Percentiles rank a stretch among this genome's conserved stretches.
Evolutionary conservation across 2,329 filamentous ascomycete species (phyloP).

Genomic region (Arthrobotrys conoides): DNA sequence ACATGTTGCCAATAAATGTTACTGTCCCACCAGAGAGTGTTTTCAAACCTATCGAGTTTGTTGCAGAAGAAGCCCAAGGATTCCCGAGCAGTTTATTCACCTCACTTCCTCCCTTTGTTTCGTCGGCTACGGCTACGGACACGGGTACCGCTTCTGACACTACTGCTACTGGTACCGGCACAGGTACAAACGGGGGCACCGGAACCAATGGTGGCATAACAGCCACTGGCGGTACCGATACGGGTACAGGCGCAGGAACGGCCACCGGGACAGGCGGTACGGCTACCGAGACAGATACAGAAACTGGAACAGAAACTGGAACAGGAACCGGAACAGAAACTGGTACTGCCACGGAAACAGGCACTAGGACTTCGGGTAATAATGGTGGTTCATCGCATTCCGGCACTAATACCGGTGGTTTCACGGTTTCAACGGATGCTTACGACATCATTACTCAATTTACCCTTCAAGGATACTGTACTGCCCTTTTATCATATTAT

Average conservation of each 20-base stretch:
- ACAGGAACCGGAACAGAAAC: neutral
- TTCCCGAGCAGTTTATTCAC: slow-evolving; percentile 10
- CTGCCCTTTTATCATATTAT: slow-evolving; percentile 9
- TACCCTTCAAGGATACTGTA: slow-evolving; percentile 17
- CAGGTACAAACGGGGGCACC: neutral
- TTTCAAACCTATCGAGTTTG: neutral
- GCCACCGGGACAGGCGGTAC: neutral
- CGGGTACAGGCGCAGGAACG: neutral
- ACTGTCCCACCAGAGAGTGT: neutral
- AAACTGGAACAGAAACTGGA: neutral
- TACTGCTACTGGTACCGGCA: neutral
- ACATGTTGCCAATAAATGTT: slow-evolving; percentile 31
- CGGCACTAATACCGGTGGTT: neutral
- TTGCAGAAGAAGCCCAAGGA: neutral
- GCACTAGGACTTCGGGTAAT: neutral
- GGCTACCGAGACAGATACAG: neutral
- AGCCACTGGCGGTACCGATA: neutral
- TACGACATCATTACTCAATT: slow-evolving; percentile 22
- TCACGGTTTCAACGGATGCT: slow-evolving; percentile 1
- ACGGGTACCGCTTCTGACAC: neutral
- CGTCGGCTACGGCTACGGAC: neutral
- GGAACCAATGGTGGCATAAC: neutral
- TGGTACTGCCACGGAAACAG: neutral
- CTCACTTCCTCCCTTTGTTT: neutral
- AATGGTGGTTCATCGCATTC: neutral